Evolutionary conservation across 495 filamentous ascomycete species (phyloP).

Genomic region (Lophiostoma macrostomum): DNA sequence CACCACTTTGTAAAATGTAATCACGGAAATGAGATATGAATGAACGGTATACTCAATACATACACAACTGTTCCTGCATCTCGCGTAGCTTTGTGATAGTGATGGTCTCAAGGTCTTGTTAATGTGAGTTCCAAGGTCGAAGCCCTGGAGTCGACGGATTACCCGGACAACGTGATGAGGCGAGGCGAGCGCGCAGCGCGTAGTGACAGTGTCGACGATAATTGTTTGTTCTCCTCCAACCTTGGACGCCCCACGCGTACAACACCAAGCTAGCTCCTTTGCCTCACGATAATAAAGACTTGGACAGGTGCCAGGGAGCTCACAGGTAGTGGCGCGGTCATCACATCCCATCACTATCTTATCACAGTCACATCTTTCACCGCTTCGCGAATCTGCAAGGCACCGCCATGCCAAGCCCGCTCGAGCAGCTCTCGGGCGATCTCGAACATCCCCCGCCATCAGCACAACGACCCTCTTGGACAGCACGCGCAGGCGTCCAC

Average conservation of each 20-base stretch:
- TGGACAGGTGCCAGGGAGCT: not conserved
- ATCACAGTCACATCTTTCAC: conserved; percentile 15
- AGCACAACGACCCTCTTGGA: not conserved
- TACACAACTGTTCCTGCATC: no score
- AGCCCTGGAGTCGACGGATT: not conserved
- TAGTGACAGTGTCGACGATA: no score
- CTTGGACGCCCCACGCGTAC: no score
- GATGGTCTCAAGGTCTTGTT: no score
- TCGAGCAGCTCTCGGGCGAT: not conserved
- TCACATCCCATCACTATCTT: conserved; percentile 4
- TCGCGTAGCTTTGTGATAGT: no score
- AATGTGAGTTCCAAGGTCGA: no score
- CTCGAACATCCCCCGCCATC: conserved; percentile 19
- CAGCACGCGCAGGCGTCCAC: not conserved
- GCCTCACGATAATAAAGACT: not conserved
- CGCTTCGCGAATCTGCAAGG: conserved; percentile 15
- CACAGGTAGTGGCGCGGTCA: no score
- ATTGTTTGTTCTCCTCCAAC: no score
- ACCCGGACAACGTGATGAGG: not conserved
- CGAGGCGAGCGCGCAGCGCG: no score
- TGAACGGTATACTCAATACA: no score
- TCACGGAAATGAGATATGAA: not conserved
- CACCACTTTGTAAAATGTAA: not conserved
- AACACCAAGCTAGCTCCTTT: not conserved
- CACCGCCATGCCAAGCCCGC: not conserved